Evolutionary conservation across 768 basidiomycete genomes (phyloP).

Genomic region (Boletus speciosus): DNA sequence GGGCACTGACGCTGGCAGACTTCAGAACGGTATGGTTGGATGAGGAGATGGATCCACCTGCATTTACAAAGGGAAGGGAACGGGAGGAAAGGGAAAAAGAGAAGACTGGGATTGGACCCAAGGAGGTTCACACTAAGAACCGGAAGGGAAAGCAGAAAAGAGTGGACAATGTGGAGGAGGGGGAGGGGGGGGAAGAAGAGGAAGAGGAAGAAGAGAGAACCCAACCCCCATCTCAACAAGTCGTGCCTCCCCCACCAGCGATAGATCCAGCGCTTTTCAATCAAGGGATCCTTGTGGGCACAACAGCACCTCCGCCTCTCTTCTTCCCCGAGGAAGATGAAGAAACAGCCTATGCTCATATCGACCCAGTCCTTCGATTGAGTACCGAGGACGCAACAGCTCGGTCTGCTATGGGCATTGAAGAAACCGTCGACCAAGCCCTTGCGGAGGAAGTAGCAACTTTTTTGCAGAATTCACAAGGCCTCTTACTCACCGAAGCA

Average conservation of each 20-base stretch:
- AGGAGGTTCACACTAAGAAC: constrained; percentile 27
- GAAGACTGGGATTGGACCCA: constrained; percentile 34
- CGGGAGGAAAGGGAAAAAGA: constrained; percentile 57
- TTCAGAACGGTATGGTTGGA: constrained; percentile 90
- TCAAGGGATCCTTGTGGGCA: constrained; percentile 65
- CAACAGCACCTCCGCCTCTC: constrained; percentile 36
- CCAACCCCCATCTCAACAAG: constrained; percentile 15
- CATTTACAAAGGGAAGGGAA: constrained; percentile 75
- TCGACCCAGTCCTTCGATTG: constrained; percentile 54
- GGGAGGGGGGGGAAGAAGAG: too few relatives aligned
- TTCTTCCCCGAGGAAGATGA: constrained; percentile 46
- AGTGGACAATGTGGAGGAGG: constrained; percentile 34
- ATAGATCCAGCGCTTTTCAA: constrained; percentile 61
- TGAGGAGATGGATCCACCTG: constrained; percentile 89
- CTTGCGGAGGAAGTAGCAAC: constrained; percentile 69
- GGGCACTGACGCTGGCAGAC: constrained; percentile 80
- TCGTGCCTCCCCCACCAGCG: constrained; percentile 17
- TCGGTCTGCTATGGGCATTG: constrained; percentile 39
- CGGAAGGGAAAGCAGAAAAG: constrained; percentile 38
- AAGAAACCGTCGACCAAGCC: constrained; percentile 58
- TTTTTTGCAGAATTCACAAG: constrained; percentile 61
- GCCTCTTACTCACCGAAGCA: constrained; percentile 54
- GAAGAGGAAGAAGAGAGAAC: constrained; percentile 27
- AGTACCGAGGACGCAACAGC: constrained; percentile 11
- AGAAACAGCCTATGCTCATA: constrained; percentile 40